These are phyloP conservation scores for Cryomyces minteri DNA, from an alignment of 495 filamentous ascomycete species.

Conservation along the genomic window DNA sequence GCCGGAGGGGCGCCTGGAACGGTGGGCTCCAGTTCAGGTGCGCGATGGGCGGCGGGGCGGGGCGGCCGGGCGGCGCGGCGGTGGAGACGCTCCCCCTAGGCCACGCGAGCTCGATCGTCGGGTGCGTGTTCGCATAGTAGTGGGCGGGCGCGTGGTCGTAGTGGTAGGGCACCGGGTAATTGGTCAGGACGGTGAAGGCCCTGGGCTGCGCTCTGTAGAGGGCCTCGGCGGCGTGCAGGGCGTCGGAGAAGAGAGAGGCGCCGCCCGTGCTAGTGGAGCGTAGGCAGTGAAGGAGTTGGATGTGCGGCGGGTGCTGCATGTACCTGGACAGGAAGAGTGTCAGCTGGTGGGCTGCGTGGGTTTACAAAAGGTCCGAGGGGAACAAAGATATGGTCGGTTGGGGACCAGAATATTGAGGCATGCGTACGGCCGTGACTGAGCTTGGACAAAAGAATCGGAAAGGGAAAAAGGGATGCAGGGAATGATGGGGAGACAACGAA, in stretches of 20 bases:
- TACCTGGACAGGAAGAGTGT: constrained; percentile 25
- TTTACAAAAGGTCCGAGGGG: too few species aligned
- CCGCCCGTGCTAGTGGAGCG: constrained; percentile 58
- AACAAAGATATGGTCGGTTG: too few species aligned
- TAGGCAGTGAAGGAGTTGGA: constrained; percentile 78
- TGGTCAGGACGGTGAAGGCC: constrained; percentile 23
- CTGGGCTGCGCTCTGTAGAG: constrained; percentile 16
- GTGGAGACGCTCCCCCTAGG: too few species aligned
- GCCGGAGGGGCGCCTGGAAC: constrained; percentile 10
- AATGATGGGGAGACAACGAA: neutral
- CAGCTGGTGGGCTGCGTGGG: too few species aligned
- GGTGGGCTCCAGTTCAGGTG: constrained; percentile 13
- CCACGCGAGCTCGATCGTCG: constrained; percentile 29
- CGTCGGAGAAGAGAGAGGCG: constrained; percentile 65
- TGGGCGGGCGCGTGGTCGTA: constrained; percentile 47
- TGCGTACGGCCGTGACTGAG: too few species aligned
- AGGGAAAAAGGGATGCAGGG: too few species aligned
- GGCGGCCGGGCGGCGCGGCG: too few species aligned
- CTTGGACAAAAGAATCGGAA: too few species aligned
- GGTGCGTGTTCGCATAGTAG: constrained; percentile 34
- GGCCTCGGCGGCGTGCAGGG: constrained; percentile 36
- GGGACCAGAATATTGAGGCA: too few species aligned
- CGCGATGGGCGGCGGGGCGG: neutral
- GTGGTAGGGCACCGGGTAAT: constrained; percentile 35
- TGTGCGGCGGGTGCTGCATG: constrained; percentile 54